A percentile compares a stretch with the other conserved stretches of the same genome.
Conservation (phyloP, 345 rosid genomes). For the Capsella bursapastoris region DNA sequence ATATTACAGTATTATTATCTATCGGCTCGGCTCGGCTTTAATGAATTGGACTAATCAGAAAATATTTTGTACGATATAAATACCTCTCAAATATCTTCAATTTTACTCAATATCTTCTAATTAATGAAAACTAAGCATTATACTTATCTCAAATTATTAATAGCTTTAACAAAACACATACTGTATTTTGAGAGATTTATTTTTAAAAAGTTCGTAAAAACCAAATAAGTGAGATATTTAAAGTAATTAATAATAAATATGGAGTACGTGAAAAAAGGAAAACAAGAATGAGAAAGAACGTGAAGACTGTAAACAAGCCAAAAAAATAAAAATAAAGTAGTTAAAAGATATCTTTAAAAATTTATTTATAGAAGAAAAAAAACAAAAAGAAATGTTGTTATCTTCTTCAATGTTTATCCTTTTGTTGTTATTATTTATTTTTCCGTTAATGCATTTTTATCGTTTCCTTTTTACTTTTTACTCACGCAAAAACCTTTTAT, state of each 20-base stretch:
- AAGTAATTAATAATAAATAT: too few species aligned
- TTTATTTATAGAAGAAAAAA: not conserved
- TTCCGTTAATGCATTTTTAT: constrained; percentile 30
- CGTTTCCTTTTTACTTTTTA: constrained; percentile 1
- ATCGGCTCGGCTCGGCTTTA: constrained; percentile 19
- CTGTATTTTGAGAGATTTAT: too few species aligned
- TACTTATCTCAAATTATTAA: too few species aligned
- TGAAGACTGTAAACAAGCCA: constrained; percentile 24
- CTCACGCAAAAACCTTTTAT: constrained; percentile 8
- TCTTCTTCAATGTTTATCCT: constrained; percentile 23
- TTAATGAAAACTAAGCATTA: too few species aligned
- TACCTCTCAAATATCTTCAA: too few species aligned
- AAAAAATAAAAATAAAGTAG: not conserved
- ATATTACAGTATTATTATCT: too few species aligned
- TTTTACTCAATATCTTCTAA: too few species aligned
- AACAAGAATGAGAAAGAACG: constrained; percentile 35
- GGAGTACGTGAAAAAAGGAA: constrained; percentile 1
- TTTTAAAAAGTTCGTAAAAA: too few species aligned
- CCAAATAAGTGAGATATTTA: too few species aligned
- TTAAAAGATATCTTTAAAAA: not conserved
- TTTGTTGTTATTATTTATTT: not conserved
- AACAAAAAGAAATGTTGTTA: constrained; percentile 14
- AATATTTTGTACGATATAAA: not conserved
- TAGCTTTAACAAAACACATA: too few species aligned
- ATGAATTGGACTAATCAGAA: constrained; percentile 21